phyloP scores from a whole-genome alignment of 768 basidiomycete species.

The Russula ochroleuca region DNA sequence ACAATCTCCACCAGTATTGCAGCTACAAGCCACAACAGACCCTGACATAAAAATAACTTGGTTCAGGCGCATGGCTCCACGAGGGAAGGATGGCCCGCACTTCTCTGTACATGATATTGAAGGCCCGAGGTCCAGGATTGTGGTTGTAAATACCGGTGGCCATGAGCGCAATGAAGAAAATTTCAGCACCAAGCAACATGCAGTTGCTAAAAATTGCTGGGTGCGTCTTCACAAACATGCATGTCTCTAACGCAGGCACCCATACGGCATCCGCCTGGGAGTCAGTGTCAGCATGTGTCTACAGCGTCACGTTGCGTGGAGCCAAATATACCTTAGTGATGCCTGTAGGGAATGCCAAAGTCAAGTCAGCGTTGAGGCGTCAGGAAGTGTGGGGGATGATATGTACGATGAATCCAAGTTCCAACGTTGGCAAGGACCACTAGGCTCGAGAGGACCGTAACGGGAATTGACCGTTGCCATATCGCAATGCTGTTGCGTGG shows the following conservation, averaged over 20 bases:
- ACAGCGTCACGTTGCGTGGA: neutral
- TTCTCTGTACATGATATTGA: constrained; percentile 22
- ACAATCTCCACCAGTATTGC: constrained; percentile 13
- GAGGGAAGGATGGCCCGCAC: neutral
- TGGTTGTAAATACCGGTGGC: constrained; percentile 13
- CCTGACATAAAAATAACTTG: constrained; percentile 9
- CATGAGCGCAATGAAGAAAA: constrained; percentile 11
- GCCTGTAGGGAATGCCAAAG: neutral
- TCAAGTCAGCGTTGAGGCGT: neutral
- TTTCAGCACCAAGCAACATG: constrained; percentile 6
- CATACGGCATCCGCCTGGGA: constrained; percentile 2
- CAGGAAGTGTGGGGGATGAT: neutral
- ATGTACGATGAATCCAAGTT: constrained; percentile 22
- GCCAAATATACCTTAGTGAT: neutral
- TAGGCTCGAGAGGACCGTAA: neutral
- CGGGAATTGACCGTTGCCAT: constrained; percentile 13
- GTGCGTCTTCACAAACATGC: neutral
- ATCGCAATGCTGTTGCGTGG: constrained; percentile 14
- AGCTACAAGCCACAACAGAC: constrained; percentile 18
- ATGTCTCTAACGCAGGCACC: neutral
- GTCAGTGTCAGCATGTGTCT: neutral
- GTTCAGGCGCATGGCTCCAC: neutral
- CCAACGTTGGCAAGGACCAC: constrained; percentile 9
- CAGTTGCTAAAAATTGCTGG: neutral
- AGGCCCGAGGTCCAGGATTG: constrained; percentile 10